These are phyloP conservation scores for Lasiodiplodia theobromae DNA, from an alignment of 2,329 filamentous ascomycete species.

Conservation along the genomic window DNA sequence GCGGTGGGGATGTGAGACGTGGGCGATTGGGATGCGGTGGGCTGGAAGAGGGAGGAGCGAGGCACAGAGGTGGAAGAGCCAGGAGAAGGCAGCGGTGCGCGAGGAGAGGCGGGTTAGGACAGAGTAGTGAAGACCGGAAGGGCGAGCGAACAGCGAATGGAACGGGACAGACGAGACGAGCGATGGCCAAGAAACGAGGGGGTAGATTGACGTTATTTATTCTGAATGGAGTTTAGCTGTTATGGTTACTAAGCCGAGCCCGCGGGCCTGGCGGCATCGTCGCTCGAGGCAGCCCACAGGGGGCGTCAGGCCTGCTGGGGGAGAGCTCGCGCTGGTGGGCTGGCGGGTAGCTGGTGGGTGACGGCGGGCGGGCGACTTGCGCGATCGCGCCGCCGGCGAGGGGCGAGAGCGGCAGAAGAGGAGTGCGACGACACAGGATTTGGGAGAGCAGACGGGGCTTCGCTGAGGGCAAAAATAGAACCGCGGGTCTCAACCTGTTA, in stretches of 20 bases:
- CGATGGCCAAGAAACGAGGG: constrained; percentile 1
- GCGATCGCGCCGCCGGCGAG: constrained; percentile 16
- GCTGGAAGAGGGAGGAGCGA: constrained; percentile 14
- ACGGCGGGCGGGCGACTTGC: not conserved
- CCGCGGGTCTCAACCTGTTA: constrained; percentile 3
- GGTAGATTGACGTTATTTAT: constrained; percentile 1
- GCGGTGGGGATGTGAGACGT: constrained; percentile 9
- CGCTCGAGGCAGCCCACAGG: not conserved
- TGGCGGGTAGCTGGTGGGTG: not conserved
- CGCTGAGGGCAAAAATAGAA: constrained; percentile 22
- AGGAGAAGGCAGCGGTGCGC: constrained; percentile 18
- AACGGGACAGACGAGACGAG: constrained; percentile 10
- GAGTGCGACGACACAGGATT: not conserved
- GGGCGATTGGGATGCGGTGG: constrained; percentile 26
- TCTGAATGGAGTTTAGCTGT: not conserved
- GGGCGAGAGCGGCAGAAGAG: constrained; percentile 22
- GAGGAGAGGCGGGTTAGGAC: constrained; percentile 23
- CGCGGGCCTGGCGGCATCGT: constrained; percentile 14
- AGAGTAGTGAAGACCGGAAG: constrained; percentile 25
- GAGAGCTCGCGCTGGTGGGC: not conserved
- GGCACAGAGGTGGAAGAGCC: constrained; percentile 12
- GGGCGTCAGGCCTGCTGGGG: not conserved
- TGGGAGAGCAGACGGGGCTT: not conserved
- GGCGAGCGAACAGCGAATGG: constrained; percentile 18
- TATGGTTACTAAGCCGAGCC: not conserved